Conservation (phyloP, 2,329 filamentous ascomycete genomes). For the Verticillium zaregamsianum region DNA sequence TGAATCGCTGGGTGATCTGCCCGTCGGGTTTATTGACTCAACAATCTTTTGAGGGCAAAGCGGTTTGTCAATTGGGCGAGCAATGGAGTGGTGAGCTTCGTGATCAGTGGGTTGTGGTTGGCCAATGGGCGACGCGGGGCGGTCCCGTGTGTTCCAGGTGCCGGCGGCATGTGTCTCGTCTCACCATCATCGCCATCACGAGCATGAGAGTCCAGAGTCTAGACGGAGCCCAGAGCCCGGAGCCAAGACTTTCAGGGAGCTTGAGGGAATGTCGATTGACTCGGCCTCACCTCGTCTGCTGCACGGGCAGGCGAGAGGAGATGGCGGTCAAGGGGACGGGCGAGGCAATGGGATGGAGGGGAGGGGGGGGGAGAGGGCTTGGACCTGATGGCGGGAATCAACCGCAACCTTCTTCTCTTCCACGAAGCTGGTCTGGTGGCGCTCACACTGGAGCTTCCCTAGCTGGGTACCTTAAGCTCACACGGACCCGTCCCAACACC, state of each 20-base stretch:
- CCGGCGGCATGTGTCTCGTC: not conserved
- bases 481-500: not conserved
- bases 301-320: not conserved
- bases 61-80: conserved; percentile 8
- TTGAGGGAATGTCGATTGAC: not conserved
- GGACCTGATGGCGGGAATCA: not conserved
- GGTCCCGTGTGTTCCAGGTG: not conserved
- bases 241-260: not conserved
- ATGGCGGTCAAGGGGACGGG: not conserved
- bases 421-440: not conserved
- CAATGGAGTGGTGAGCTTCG: conserved; percentile 6
- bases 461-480: not conserved
- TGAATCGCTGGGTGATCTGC: not conserved
- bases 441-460: not conserved
- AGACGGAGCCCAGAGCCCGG: not conserved
- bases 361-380: not conserved
- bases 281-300: not conserved
- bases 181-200: not conserved
- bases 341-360: not conserved
- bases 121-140: conserved; percentile 22
- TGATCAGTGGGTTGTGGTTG: conserved; percentile 26
- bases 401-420: not conserved
- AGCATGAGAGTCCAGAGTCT: not conserved
- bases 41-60: not conserved
- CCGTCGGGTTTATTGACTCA: not conserved